phyloP scores from a whole-genome alignment of 1,284 basidiomycete genomes.

The Bothia castanella region DNA sequence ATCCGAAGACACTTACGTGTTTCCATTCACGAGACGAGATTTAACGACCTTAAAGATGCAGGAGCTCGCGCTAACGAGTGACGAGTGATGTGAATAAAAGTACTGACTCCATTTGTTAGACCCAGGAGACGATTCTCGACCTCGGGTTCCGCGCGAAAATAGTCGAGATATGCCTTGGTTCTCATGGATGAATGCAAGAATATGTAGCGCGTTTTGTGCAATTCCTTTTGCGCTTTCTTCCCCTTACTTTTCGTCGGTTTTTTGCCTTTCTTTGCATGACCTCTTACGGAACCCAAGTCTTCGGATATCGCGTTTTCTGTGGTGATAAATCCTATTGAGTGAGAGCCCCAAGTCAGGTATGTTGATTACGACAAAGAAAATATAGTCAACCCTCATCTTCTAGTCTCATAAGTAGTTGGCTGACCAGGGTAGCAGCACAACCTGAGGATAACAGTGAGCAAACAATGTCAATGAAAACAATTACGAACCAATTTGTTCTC shows the following conservation, averaged over 20 bases:
- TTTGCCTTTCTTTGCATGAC: conserved; percentile 41
- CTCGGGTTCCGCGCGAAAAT: conserved; percentile 59
- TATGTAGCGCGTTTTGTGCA: conserved; percentile 54
- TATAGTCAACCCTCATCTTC: conserved; percentile 58
- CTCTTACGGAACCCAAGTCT: conserved; percentile 46
- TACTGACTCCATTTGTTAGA: conserved; percentile 52
- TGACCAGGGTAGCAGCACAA: conserved; percentile 51
- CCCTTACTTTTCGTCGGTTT: conserved; percentile 43
- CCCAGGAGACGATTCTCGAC: conserved; percentile 59
- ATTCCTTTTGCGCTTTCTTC: conserved; percentile 46
- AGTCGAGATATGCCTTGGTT: conserved; percentile 52
- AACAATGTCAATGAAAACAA: neutral
- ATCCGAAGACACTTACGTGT: conserved; percentile 7
- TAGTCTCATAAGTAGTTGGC: conserved; percentile 62
- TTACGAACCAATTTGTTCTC: conserved; percentile 53
- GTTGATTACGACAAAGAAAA: neutral
- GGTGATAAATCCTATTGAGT: conserved; percentile 54
- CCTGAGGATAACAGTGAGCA: conserved; percentile 36
- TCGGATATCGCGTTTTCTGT: conserved; percentile 48
- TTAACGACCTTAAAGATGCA: conserved; percentile 10
- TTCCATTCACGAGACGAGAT: conserved; percentile 29
- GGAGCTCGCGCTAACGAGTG: conserved; percentile 3
- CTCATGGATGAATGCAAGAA: conserved; percentile 50
- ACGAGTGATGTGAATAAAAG: neutral
- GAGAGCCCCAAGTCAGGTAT: conserved; percentile 5